phyloP scores from a whole-genome alignment of 192 early-diverging fungal genomes.

The Thamnidium elegans region DNA sequence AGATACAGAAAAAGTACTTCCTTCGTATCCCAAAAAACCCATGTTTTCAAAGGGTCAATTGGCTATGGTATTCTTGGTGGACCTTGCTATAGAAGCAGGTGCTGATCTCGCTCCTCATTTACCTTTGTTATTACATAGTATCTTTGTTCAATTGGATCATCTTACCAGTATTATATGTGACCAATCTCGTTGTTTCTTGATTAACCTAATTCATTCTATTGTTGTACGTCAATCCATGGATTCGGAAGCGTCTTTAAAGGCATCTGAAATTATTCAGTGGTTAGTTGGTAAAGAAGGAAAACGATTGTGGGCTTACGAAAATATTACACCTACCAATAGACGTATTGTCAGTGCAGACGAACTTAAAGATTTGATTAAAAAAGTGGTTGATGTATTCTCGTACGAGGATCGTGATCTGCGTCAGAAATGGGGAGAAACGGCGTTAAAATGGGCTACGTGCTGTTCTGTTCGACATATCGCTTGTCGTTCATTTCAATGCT shows the following conservation, averaged over 20 bases:
- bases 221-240: slow-evolving; percentile 61
- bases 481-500: slow-evolving; percentile 82
- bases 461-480: slow-evolving; percentile 88
- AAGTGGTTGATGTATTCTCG: slow-evolving; percentile 48
- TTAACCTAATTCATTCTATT: slow-evolving; percentile 75
- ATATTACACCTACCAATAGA: slow-evolving; percentile 57
- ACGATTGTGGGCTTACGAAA: slow-evolving; percentile 78
- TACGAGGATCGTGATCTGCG: slow-evolving; percentile 46
- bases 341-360: slow-evolving; percentile 44
- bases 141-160: slow-evolving; percentile 84
- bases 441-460: slow-evolving; percentile 77
- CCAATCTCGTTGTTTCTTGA: slow-evolving; percentile 66
- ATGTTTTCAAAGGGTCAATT: slow-evolving; percentile 75
- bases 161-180: slow-evolving; percentile 74
- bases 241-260: slow-evolving; percentile 44
- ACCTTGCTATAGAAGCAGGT: slow-evolving; percentile 74
- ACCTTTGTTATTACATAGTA: slow-evolving; percentile 67
- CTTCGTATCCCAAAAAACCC: slow-evolving; percentile 60
- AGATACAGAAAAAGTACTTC: slow-evolving; percentile 65
- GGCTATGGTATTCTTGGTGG: slow-evolving; percentile 74
- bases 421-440: slow-evolving; percentile 76
- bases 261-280: slow-evolving; percentile 42
- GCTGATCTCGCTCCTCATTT: slow-evolving; percentile 60
- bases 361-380: slow-evolving; percentile 47
- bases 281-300: slow-evolving; percentile 68